Percentiles rank a stretch among this genome's conserved stretches.
These are phyloP conservation scores for Madurella fahalii DNA, from an alignment of 2,329 filamentous ascomycete species.

Conservation along the genomic window DNA sequence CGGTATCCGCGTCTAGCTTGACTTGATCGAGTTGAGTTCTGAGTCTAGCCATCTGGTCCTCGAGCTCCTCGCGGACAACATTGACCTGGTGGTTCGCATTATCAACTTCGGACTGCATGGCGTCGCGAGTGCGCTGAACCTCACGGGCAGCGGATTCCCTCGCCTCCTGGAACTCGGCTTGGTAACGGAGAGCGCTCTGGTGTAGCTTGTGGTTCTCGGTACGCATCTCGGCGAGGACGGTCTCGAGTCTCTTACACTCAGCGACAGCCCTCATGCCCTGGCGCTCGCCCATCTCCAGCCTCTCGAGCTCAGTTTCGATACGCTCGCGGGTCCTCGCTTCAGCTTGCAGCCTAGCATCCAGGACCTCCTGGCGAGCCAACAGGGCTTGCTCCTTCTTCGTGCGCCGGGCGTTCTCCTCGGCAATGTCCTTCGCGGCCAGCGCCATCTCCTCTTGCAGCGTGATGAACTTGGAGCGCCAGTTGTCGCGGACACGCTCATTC, in stretches of 20 bases:
- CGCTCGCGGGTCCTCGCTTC: slow-evolving; percentile 67
- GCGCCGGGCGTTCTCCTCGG: slow-evolving; percentile 75
- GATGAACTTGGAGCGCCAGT: slow-evolving; percentile 79
- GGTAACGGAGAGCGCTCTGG: slow-evolving; percentile 61
- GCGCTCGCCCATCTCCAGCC: slow-evolving; percentile 60
- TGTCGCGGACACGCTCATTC: slow-evolving; percentile 77
- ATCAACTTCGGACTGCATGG: slow-evolving; percentile 79
- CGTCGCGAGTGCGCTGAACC: slow-evolving; percentile 72
- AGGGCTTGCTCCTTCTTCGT: slow-evolving; percentile 75
- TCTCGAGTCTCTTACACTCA: slow-evolving; percentile 59
- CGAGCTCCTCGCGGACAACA: slow-evolving; percentile 73
- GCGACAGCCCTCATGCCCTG: slow-evolving; percentile 60
- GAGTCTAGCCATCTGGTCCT: slow-evolving; percentile 70
- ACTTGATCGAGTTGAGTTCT: slow-evolving; percentile 73
- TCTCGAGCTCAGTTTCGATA: slow-evolving; percentile 62
- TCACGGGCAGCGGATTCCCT: slow-evolving; percentile 75
- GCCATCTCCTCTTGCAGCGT: slow-evolving; percentile 85
- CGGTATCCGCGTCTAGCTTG: slow-evolving; percentile 74
- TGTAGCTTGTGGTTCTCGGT: slow-evolving; percentile 70
- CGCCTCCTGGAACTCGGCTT: slow-evolving; percentile 81
- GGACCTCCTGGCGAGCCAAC: slow-evolving; percentile 72
- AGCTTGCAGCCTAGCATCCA: slow-evolving; percentile 71
- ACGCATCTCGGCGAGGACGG: slow-evolving; percentile 51
- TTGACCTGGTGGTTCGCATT: slow-evolving; percentile 82
- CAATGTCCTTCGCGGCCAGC: slow-evolving; percentile 70